Percentiles rank a stretch among this genome's conserved stretches.
These are phyloP conservation scores for Solanum chiquidenum DNA, from an alignment of 257 asterid species.

Conservation along the genomic window DNA sequence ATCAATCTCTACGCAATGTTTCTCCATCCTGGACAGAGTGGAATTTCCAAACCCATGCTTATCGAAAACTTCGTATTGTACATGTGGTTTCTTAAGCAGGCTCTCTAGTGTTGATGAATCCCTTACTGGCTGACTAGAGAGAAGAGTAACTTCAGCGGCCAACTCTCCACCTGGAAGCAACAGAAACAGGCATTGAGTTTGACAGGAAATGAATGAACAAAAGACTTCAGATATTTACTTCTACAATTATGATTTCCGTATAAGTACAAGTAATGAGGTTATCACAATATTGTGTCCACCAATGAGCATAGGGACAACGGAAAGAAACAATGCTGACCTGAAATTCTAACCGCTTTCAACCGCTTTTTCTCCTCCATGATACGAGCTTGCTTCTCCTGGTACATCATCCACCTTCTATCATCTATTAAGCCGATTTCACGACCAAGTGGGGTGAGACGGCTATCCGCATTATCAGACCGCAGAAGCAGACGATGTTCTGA, in stretches of 20 bases:
- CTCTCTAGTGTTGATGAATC: conserved; percentile 75
- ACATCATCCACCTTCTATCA: conserved; percentile 64
- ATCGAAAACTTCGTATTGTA: conserved; percentile 63
- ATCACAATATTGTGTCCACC: not conserved
- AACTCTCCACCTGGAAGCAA: conserved; percentile 59
- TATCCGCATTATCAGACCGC: conserved; percentile 94
- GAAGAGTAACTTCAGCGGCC: conserved; percentile 55
- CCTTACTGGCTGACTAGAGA: conserved; percentile 82
- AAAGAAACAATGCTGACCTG: conserved; percentile 36
- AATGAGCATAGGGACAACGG: not conserved
- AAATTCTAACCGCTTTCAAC: conserved; percentile 52
- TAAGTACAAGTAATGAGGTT: not conserved
- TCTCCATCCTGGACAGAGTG: conserved; percentile 58
- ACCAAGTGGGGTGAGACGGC: conserved; percentile 94
- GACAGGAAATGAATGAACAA: not conserved
- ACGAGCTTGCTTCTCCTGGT: conserved; percentile 80
- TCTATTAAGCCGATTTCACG: conserved; percentile 87
- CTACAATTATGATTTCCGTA: not conserved
- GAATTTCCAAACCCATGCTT: conserved; percentile 88
- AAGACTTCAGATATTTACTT: not conserved
- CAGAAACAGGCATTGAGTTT: not conserved
- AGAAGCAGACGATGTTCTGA: conserved; percentile 92
- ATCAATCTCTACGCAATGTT: conserved; percentile 87
- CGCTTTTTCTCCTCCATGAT: conserved; percentile 76
- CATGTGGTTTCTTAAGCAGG: conserved; percentile 94